Percentiles rank a stretch among this genome's conserved stretches.
phyloP scores from a whole-genome alignment of 176 grass and related monocot species.

The Ensete glaucum region DNA sequence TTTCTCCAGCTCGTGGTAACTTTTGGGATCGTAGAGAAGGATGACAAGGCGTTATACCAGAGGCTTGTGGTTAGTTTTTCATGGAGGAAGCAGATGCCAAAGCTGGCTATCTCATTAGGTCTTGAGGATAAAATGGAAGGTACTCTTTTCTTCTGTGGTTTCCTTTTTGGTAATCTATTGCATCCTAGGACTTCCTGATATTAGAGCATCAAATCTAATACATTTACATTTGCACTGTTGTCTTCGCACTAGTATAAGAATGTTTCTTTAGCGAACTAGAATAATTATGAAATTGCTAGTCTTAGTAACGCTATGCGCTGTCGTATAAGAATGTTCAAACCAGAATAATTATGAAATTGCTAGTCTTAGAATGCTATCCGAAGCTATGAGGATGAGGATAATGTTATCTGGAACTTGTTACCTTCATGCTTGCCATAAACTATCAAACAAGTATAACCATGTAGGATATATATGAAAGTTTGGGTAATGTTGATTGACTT shows the following conservation, averaged over 20 bases:
- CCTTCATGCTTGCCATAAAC: not conserved
- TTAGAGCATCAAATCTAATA: not conserved
- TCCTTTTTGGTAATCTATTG: not conserved
- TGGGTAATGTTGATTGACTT: too few species aligned
- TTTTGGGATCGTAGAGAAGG: conserved; percentile 49
- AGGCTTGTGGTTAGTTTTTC: conserved; percentile 67
- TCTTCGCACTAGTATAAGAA: not conserved
- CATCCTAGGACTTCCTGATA: not conserved
- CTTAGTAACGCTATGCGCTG: too few species aligned
- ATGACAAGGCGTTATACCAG: conserved; percentile 48
- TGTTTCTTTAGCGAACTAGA: too few species aligned
- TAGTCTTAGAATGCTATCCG: too few species aligned
- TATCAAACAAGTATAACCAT: too few species aligned
- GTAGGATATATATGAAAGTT: too few species aligned
- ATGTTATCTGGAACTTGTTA: not conserved
- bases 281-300: too few species aligned
- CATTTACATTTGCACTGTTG: not conserved
- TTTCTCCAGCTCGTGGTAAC: conserved; percentile 71
- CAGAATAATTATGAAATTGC: too few species aligned
- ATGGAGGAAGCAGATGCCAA: conserved; percentile 81
- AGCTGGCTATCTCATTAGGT: conserved; percentile 53
- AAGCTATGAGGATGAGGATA: too few species aligned
- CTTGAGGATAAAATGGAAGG: conserved; percentile 80
- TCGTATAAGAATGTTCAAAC: too few species aligned
- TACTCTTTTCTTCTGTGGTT: conserved; percentile 20